A percentile compares a stretch with the other conserved stretches of the same genome.
phyloP scores from a whole-genome alignment of 129 eudicot species.

The Arctium lappa region DNA sequence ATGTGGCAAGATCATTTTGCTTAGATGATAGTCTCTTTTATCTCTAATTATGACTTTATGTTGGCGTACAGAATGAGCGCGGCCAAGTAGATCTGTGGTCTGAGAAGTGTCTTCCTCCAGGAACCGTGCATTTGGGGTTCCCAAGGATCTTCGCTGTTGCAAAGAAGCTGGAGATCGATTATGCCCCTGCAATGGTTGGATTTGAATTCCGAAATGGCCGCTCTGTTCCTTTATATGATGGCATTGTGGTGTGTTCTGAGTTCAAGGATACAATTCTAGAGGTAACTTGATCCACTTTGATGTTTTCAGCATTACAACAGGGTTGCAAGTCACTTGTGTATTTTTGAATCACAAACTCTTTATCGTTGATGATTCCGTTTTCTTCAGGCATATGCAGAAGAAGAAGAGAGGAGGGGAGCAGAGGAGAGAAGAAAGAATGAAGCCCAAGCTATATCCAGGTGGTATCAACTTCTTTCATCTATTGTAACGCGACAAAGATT shows the following conservation, averaged over 20 bases:
- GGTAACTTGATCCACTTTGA: conserved; percentile 38
- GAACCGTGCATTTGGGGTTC: conserved; percentile 79
- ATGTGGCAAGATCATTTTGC: not conserved
- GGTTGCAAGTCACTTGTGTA: too few species aligned
- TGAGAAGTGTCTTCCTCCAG: conserved; percentile 97
- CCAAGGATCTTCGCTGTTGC: conserved; percentile 71
- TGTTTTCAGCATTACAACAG: not conserved
- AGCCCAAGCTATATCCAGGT: conserved; percentile 68
- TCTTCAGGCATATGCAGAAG: conserved; percentile 77
- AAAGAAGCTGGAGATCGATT: conserved; percentile 68
- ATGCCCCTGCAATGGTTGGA: conserved; percentile 97
- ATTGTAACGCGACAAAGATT: conserved; percentile 76
- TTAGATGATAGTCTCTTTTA: not conserved
- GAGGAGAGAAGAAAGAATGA: conserved; percentile 73
- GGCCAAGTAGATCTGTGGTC: conserved; percentile 97
- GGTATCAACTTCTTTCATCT: conserved; percentile 98
- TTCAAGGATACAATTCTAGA: conserved; percentile 73
- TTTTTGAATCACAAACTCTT: not conserved
- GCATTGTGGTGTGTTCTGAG: conserved; percentile 90
- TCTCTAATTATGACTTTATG: not conserved
- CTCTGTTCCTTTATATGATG: conserved; percentile 67
- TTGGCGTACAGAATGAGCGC: conserved; percentile 73
- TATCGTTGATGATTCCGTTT: conserved; percentile 8
- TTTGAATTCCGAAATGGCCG: conserved; percentile 90
- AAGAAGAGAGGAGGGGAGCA: conserved; percentile 65